A percentile compares a stretch with the other conserved stretches of the same genome.
phyloP scores from a whole-genome alignment of 2,329 filamentous ascomycete species.

The Paraphoma chrysanthemicola region DNA sequence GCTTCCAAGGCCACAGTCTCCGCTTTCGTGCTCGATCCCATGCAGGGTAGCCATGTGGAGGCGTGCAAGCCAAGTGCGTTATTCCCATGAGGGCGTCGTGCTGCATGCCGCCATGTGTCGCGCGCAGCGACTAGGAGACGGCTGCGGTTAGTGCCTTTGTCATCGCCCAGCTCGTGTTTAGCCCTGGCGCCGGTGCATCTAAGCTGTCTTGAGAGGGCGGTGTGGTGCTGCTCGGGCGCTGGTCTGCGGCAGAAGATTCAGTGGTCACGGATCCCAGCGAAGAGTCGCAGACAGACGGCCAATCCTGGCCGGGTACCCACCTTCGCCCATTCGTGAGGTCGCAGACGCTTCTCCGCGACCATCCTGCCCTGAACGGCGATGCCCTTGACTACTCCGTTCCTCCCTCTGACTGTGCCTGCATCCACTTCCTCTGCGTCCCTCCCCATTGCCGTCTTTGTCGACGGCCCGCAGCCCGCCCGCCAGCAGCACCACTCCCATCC shows the following conservation, averaged over 20 bases:
- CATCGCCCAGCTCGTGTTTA: slow-evolving; percentile 38
- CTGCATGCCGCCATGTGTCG: slow-evolving; percentile 40
- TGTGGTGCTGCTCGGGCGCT: slow-evolving; percentile 20
- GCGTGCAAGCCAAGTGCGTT: slow-evolving; percentile 35
- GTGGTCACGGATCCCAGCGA: slow-evolving; percentile 27
- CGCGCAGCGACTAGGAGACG: slow-evolving; percentile 16
- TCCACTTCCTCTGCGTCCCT: slow-evolving; percentile 15
- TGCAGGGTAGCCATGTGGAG: slow-evolving; percentile 46
- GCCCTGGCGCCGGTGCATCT: slow-evolving; percentile 33
- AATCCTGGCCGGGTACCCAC: slow-evolving; percentile 47
- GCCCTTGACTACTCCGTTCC: slow-evolving; percentile 41
- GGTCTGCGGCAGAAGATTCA: slow-evolving; percentile 32
- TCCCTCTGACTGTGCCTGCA: slow-evolving; percentile 32
- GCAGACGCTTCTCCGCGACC: slow-evolving; percentile 39
- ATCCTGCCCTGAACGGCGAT: slow-evolving; percentile 42
- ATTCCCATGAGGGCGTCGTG: slow-evolving; percentile 34
- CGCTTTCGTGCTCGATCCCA: slow-evolving; percentile 14
- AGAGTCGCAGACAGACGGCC: slow-evolving; percentile 15
- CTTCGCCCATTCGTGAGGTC: slow-evolving; percentile 37
- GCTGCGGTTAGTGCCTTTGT: slow-evolving; percentile 33
- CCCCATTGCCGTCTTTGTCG: slow-evolving; percentile 12
- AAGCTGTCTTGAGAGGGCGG: slow-evolving; percentile 38
- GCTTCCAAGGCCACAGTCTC: background rate
- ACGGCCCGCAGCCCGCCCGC: slow-evolving; percentile 7
- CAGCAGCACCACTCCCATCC: background rate